Conservation (phyloP, 1,284 basidiomycete species). For the Naganishia sp. region DNA sequence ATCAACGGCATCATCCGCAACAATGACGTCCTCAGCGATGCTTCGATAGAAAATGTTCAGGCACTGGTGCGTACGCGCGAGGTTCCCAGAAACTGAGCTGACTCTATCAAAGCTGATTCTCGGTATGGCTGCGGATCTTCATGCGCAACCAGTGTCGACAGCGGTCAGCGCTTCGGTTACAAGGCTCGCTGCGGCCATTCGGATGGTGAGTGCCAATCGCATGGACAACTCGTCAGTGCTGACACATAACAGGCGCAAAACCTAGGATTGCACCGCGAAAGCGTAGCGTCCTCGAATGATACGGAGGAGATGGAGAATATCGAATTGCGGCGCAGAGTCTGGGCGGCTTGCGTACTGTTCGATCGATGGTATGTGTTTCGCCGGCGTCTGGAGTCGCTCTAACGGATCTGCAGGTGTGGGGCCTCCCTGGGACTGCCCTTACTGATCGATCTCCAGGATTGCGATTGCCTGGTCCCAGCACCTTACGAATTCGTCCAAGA, state of each 20-base stretch:
- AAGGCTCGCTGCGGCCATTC: slow-evolving; percentile 61
- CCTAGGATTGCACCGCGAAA: slow-evolving; percentile 78
- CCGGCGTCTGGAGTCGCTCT: slow-evolving; percentile 32
- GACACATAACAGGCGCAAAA: slow-evolving; percentile 66
- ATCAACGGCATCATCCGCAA: slow-evolving; percentile 83
- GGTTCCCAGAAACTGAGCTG: not conserved
- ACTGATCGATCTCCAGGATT: slow-evolving; percentile 90
- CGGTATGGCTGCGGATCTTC: slow-evolving; percentile 47
- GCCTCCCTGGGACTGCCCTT: slow-evolving; percentile 59
- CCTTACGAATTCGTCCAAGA: slow-evolving; percentile 59
- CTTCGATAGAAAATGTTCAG: slow-evolving; percentile 84
- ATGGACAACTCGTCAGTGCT: slow-evolving; percentile 55
- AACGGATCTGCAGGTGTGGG: slow-evolving; percentile 28
- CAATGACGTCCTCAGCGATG: slow-evolving; percentile 85
- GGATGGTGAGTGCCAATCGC: slow-evolving; percentile 64
- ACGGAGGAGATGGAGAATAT: slow-evolving; percentile 57
- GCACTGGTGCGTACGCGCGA: slow-evolving; percentile 63
- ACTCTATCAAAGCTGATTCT: slow-evolving; percentile 24
- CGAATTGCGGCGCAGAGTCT: slow-evolving; percentile 78
- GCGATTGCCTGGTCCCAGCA: slow-evolving; percentile 81
- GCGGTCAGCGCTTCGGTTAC: slow-evolving; percentile 51
- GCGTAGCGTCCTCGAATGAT: slow-evolving; percentile 38
- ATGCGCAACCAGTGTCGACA: slow-evolving; percentile 51
- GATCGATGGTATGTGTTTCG: slow-evolving; percentile 73
- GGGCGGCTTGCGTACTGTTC: slow-evolving; percentile 86